Conservation (phyloP, 2,329 filamentous ascomycete species). For the Aureobasidium sp. region DNA sequence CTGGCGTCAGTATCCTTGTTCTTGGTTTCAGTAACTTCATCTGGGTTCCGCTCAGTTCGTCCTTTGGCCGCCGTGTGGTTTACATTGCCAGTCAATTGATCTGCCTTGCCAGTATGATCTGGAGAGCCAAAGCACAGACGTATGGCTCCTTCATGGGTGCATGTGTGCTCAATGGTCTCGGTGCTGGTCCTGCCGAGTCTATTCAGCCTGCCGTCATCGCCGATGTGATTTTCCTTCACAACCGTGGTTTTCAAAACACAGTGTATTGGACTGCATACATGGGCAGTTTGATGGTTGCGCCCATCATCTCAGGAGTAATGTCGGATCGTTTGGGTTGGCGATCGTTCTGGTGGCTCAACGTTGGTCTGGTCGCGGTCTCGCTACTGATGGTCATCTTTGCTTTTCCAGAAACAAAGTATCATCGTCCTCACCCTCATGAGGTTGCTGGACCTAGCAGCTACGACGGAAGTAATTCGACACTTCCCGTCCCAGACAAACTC, state of each 20-base stretch:
- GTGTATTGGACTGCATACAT: constrained; percentile 58
- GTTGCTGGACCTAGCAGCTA: constrained; percentile 16
- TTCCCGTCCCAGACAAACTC: constrained; percentile 16
- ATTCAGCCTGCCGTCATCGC: constrained; percentile 57
- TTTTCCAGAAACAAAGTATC: constrained; percentile 58
- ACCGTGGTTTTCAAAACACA: constrained; percentile 56
- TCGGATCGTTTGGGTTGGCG: constrained; percentile 52
- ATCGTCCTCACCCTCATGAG: constrained; percentile 37
- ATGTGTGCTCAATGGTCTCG: constrained; percentile 56
- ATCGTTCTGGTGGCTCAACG: constrained; percentile 61
- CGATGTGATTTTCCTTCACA: constrained; percentile 59
- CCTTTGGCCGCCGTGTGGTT: constrained; percentile 50
- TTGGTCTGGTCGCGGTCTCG: constrained; percentile 45
- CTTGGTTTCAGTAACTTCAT: constrained; percentile 56
- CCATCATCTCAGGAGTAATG: constrained; percentile 56
- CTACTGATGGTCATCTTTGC: constrained; percentile 50
- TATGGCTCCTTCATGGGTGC: constrained; percentile 58
- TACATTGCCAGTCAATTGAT: constrained; percentile 47
- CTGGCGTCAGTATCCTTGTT: constrained; percentile 50
- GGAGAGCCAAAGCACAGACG: constrained; percentile 51
- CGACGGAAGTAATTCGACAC: background rate
- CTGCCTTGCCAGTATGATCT: constrained; percentile 48
- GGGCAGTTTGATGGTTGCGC: constrained; percentile 54
- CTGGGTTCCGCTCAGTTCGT: constrained; percentile 44
- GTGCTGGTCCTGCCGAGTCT: constrained; percentile 56